Percentiles rank a stretch among this genome's conserved stretches.
phyloP scores from a whole-genome alignment of 1,139 yeast species.

The Taphrina betulina region DNA sequence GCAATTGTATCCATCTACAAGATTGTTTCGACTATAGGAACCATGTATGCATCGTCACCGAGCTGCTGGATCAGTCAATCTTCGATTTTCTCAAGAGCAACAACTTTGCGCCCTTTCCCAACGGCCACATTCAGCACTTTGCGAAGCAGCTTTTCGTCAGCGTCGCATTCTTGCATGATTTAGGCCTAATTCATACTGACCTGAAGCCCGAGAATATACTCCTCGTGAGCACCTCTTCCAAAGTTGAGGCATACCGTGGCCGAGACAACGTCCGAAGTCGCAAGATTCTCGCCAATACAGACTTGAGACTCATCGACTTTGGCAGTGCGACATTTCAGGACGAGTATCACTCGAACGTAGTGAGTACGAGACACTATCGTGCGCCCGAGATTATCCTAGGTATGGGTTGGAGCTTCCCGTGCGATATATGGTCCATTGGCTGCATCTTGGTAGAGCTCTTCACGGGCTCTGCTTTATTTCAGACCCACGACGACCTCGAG shows the following conservation, averaged over 20 bases:
- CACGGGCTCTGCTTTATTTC: constrained; percentile 93
- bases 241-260: constrained; percentile 13
- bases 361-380: constrained; percentile 87
- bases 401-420: constrained; percentile 87
- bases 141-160: constrained; percentile 81
- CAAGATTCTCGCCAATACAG: constrained; percentile 69
- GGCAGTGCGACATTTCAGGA: constrained; percentile 93
- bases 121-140: constrained; percentile 78
- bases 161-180: constrained; percentile 84
- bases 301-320: constrained; percentile 87
- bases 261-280: constrained; percentile 37
- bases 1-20: constrained; percentile 60
- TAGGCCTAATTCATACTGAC: constrained; percentile 90
- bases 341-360: constrained; percentile 89
- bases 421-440: constrained; percentile 97
- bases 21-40: constrained; percentile 92
- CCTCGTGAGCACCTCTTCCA: constrained; percentile 48
- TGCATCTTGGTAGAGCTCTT: constrained; percentile 87
- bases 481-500: constrained; percentile 90
- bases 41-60: constrained; percentile 93
- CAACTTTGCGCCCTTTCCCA: constrained; percentile 70
- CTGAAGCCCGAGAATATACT: constrained; percentile 91
- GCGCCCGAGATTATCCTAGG: constrained; percentile 97
- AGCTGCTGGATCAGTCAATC: constrained; percentile 75
- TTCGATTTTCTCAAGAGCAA: constrained; percentile 83